Evolutionary conservation across 805 yeast species (phyloP), one percentile per base, ranked within the genome.

Genomic region (Teunomyces barrocoloradensis): DNA sequence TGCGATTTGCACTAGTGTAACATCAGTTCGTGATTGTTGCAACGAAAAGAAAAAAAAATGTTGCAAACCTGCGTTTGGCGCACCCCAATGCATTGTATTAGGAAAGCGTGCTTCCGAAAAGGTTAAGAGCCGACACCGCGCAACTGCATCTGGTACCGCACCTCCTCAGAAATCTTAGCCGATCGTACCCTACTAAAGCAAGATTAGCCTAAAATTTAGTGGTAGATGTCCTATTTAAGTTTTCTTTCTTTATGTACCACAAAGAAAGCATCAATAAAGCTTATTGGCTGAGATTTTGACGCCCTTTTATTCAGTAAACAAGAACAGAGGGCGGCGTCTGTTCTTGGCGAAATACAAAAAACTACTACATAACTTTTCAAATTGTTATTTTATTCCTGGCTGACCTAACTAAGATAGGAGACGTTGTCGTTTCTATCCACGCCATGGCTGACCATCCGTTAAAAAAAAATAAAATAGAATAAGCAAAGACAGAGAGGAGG

Each of bases 61-160:
- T n/a, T 37, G 40, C 40, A 37, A 37, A 21, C 17, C 34, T 32
- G 34, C 6, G 40, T 21, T 37, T 23, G 28, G 28, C 25, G 40
- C 40, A 13, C 40, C 12, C 10, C 18, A 10, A 2, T 4, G 23
- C n/a, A 11, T 12, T 37, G 29, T 9, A 37, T 37, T 37, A 37
- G 40, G 40, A 21, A 37, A 37, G 9, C 10, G 28, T 9, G 40
- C 21, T 36, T 36, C 40, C 40, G 40, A 36, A 36, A 36, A 20
- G 40, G 40, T 36, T 12, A 36, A 36, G 40, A 37, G 40, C 40
- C 40, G 40, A 37, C 20, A 23, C 15, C 12, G 18, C 34, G 34
- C 18, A 4, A 32, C 34, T 13, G 34, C 34, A 32, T 13, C 34
- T 13, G 34, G 5, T 13, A 32, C 18, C 11, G 38, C 34, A 12